Conservation (phyloP, 2,329 filamentous ascomycete species). For the Aureobasidium pullulans region DNA sequence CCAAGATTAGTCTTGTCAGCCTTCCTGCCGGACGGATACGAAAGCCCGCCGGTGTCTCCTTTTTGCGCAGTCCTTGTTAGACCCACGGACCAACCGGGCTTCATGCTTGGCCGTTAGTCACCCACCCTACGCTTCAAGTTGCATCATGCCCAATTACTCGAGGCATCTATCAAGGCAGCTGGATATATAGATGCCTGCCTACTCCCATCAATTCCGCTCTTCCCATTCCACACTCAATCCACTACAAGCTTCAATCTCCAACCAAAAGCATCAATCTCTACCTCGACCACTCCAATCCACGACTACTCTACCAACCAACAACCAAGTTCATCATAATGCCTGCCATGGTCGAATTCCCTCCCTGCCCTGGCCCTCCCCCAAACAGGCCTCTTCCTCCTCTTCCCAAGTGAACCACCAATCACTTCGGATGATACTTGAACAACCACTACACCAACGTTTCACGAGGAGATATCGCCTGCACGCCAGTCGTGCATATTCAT, state of each 20-base stretch:
- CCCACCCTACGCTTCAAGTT: slow-evolving; percentile 12
- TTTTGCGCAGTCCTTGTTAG: slow-evolving; percentile 1
- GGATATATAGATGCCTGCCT: slow-evolving; percentile 12
- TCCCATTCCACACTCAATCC: not conserved
- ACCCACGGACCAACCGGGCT: not conserved
- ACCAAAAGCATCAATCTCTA: not conserved
- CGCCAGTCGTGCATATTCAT: not conserved
- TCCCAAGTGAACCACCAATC: slow-evolving; percentile 22
- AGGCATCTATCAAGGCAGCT: not conserved
- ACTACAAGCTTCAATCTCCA: not conserved
- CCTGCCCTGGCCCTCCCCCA: slow-evolving; percentile 42
- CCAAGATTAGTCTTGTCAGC: slow-evolving; percentile 14
- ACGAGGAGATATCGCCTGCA: not conserved
- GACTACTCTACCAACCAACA: not conserved
- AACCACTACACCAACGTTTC: not conserved
- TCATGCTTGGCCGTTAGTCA: slow-evolving; percentile 6
- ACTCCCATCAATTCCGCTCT: slow-evolving; percentile 5
- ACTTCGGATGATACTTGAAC: not conserved
- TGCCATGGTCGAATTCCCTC: slow-evolving; percentile 35
- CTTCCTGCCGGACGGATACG: slow-evolving; percentile 13
- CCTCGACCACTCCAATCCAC: not conserved
- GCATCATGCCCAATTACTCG: slow-evolving; percentile 16
- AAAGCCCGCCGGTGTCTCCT: slow-evolving; percentile 8
- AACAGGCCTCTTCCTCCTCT: slow-evolving; percentile 41
- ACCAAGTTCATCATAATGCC: slow-evolving; percentile 27